Conservation (phyloP, 345 rosid species). For the Draba incana region DNA sequence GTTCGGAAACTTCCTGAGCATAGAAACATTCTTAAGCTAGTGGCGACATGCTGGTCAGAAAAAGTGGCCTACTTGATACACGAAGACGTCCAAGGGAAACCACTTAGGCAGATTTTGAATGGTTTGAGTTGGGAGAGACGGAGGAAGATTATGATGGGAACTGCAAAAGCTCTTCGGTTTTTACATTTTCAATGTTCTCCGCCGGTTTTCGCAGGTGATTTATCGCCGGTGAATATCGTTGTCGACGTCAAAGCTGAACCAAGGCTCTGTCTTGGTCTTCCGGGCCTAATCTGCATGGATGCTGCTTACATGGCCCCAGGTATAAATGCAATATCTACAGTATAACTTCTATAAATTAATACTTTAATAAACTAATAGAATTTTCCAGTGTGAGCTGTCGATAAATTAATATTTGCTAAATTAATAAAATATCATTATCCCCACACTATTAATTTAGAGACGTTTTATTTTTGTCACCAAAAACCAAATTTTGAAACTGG, state of each 20-base stretch:
- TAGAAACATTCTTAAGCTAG: slow-evolving; percentile 56
- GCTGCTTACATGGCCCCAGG: slow-evolving; percentile 68
- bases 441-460: too few relatives aligned
- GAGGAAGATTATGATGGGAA: slow-evolving; percentile 58
- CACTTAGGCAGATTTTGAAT: slow-evolving; percentile 49
- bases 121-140: slow-evolving; percentile 68
- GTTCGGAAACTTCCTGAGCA: slow-evolving; percentile 55
- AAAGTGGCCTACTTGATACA: slow-evolving; percentile 55
- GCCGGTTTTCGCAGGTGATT: slow-evolving; percentile 41
- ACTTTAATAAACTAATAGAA: too few relatives aligned
- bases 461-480: too few relatives aligned
- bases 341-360: too few relatives aligned
- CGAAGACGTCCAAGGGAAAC: slow-evolving; percentile 60
- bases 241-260: slow-evolving; percentile 59
- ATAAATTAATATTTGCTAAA: too few relatives aligned
- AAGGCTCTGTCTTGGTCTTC: slow-evolving; percentile 50
- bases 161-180: slow-evolving; percentile 64
- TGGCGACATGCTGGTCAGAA: slow-evolving; percentile 59
- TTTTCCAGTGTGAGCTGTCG: too few relatives aligned
- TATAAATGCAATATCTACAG: slow-evolving; percentile 29
- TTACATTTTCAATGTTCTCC: slow-evolving; percentile 56
- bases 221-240: slow-evolving; percentile 63
- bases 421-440: too few relatives aligned
- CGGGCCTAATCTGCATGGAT: slow-evolving; percentile 40
- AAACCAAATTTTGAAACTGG: too few relatives aligned